These are phyloP conservation scores for Talaromyces sp. DNA, from an alignment of 2,329 filamentous ascomycete species.

Conservation along the genomic window DNA sequence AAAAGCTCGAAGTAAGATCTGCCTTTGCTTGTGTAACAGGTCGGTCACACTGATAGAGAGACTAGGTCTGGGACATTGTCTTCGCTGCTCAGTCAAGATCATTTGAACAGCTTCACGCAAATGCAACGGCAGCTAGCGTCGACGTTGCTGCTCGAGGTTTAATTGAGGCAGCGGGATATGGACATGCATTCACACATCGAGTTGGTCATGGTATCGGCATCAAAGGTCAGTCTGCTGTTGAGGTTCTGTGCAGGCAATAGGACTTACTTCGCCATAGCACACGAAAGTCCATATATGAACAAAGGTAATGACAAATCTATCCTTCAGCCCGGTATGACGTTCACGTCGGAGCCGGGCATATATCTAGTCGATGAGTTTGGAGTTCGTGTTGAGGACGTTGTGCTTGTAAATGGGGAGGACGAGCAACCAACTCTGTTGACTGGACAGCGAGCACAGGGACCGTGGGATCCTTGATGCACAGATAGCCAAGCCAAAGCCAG, in stretches of 20 bases:
- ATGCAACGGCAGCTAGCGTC: constrained; percentile 56
- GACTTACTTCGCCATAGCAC: constrained; percentile 32
- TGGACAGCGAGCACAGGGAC: constrained; percentile 45
- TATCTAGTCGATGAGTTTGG: constrained; percentile 60
- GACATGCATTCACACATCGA: constrained; percentile 58
- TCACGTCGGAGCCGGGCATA: constrained; percentile 62
- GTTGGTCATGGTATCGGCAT: constrained; percentile 64
- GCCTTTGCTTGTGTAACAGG: neutral
- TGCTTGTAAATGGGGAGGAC: constrained; percentile 51
- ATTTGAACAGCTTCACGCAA: constrained; percentile 48
- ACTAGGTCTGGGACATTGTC: constrained; percentile 56
- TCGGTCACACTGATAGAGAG: neutral
- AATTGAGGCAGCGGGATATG: constrained; percentile 58
- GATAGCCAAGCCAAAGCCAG: too few species aligned
- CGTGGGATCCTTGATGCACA: constrained; percentile 48
- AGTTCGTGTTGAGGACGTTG: constrained; percentile 60
- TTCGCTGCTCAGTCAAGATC: constrained; percentile 60
- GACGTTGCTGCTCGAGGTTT: constrained; percentile 58
- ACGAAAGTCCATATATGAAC: constrained; percentile 62
- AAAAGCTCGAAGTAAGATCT: constrained; percentile 45
- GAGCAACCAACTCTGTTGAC: constrained; percentile 55
- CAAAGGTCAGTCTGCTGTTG: constrained; percentile 50
- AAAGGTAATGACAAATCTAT: constrained; percentile 53
- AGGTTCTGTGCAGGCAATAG: neutral
- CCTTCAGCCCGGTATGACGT: constrained; percentile 57